Evolutionary conservation across 371 early-diverging fungal species (phyloP), one percentile per base, ranked within the genome.

Genomic region (Lichtheimia corymbifera): DNA sequence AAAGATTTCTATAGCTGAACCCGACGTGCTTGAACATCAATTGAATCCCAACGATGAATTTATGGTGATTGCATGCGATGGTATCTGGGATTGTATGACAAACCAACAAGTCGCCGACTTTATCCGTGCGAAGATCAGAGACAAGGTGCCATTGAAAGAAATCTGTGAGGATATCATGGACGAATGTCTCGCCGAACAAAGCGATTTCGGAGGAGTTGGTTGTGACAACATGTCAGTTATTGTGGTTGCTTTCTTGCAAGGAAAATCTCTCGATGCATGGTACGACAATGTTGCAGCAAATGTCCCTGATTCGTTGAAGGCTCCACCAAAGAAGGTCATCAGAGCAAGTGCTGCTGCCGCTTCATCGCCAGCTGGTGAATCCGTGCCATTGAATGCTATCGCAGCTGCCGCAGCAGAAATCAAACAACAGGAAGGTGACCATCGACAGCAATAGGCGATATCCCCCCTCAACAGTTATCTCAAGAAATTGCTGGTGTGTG

Each of bases 211-310:
- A 50, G 94, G 93, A n/a, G 83, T 96, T 18, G 99, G 99, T 14
- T 96, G 96, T 76, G 99, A 98, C 72, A 98, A 98, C 80, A 98
- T 98, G 99, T 95, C 97, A 0, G 91, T 97, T 14, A 77, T 96
- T 42, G 91, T 98, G 47, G 91, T 95, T 5, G 99, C 83, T 0
- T 71, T 97, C 47, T 77, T 97, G 64, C 83, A 90, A 61, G 94
- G 93, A 45, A 82, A 80, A 65, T 74, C 88, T 13, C 61, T 76
- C 54, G 84, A 86, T 4, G 83, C 88, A 64, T 95, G 95, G 95
- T 82, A 83, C 55, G 65, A 76, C 25, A 30, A 45, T 43, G 63
- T 72, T 56, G 66, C 56, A 43, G 25, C 30, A 1, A 60, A 64
- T 27, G 49, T 58, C 13, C 57, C 49, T 35, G 35, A 35, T 35